phyloP scores from a whole-genome alignment of 73 alveolate genomes.

The Paramecium sexaurelia region DNA sequence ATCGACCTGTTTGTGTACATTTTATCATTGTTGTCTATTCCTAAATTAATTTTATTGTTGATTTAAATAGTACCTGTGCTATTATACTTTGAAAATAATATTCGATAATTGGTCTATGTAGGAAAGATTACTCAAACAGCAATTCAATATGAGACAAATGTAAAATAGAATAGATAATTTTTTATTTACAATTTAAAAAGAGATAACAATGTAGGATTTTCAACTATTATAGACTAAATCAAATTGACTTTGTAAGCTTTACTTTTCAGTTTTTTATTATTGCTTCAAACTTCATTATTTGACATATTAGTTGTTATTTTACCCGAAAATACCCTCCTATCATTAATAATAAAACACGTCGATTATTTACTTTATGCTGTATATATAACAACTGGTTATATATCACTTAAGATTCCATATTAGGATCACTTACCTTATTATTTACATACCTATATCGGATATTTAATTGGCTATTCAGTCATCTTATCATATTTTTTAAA shows the following conservation, averaged over 20 bases:
- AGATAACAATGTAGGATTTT: neutral
- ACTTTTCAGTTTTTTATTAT: neutral
- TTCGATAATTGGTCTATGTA: slow-evolving; percentile 3
- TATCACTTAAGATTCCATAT: neutral
- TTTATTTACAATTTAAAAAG: neutral
- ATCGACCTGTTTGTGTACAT: neutral
- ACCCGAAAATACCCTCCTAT: neutral
- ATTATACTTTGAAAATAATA: slow-evolving; percentile 14
- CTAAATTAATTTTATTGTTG: neutral
- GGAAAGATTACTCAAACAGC: neutral
- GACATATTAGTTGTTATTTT: neutral
- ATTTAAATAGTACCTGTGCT: neutral
- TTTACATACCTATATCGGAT: neutral
- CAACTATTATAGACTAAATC: neutral
- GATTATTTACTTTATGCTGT: slow-evolving; percentile 39
- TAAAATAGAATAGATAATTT: neutral
- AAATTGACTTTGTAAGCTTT: neutral
- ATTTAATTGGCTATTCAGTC: slow-evolving; percentile 27
- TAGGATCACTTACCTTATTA: slow-evolving; percentile 26
- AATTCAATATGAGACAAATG: neutral
- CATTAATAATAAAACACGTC: neutral
- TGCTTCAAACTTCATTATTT: slow-evolving; percentile 16
- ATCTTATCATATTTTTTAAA: slow-evolving; percentile 27
- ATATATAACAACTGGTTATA: slow-evolving; percentile 7
- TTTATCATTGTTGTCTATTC: neutral